These are phyloP conservation scores for Tetrapisispora iriomotensis DNA, from an alignment of 805 yeast genomes.

Conservation along the genomic window DNA sequence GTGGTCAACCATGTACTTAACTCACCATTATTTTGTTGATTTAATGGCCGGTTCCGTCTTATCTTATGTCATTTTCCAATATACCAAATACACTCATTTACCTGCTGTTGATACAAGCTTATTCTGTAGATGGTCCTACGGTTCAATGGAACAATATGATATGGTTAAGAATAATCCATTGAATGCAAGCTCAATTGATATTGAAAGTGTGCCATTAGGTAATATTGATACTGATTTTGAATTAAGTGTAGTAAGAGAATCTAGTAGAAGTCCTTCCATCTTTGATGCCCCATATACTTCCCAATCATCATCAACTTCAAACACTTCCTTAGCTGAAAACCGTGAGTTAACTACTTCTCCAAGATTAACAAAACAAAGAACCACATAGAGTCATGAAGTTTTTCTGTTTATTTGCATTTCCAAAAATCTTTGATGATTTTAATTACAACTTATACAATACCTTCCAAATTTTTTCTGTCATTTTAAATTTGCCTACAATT, in stretches of 20 bases:
- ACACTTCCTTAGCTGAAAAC: constrained; percentile 24
- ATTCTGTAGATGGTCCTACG: constrained; percentile 64
- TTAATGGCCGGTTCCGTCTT: constrained; percentile 82
- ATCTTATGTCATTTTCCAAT: constrained; percentile 59
- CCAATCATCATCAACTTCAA: constrained; percentile 29
- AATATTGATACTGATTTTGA: constrained; percentile 19
- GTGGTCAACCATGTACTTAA: constrained; percentile 97
- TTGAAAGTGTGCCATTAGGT: constrained; percentile 24
- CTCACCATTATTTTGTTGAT: constrained; percentile 92
- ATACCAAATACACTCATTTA: constrained; percentile 55
- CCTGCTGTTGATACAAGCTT: constrained; percentile 46
- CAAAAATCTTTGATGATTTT: neutral
- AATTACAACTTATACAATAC: too few relatives aligned
- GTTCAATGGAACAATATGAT: constrained; percentile 30
- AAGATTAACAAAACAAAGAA: constrained; percentile 11
- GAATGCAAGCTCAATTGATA: constrained; percentile 18
- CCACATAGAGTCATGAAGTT: too few relatives aligned
- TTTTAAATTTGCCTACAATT: too few relatives aligned
- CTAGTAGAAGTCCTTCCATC: constrained; percentile 22
- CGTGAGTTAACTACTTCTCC: constrained; percentile 13
- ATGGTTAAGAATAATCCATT: constrained; percentile 30
- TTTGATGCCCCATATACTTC: constrained; percentile 28
- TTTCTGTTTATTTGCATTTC: neutral
- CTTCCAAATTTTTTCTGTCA: neutral
- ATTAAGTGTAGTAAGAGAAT: constrained; percentile 18